These are phyloP conservation scores for Cicer judaicum DNA, from an alignment of 306 rosid species.

Conservation along the genomic window DNA sequence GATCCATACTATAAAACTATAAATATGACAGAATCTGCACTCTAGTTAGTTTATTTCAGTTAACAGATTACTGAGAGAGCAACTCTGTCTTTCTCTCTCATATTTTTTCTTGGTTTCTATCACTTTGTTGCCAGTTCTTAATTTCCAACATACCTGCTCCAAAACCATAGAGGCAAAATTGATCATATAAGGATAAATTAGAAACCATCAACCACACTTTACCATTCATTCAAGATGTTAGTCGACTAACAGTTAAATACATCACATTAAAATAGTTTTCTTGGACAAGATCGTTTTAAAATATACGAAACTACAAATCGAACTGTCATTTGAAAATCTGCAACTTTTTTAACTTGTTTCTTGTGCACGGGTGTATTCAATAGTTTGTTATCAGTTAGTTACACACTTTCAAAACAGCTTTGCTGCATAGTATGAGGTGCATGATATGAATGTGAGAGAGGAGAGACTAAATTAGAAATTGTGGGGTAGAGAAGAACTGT, in stretches of 20 bases:
- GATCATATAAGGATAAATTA: slow-evolving; percentile 26
- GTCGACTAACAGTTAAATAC: slow-evolving; percentile 19
- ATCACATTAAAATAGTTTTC: slow-evolving; percentile 18
- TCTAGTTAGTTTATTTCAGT: not conserved
- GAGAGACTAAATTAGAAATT: slow-evolving; percentile 3
- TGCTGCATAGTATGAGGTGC: not conserved
- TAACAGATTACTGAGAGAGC: not conserved
- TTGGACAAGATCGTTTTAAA: slow-evolving; percentile 8
- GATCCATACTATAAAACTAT: not conserved
- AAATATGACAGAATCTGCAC: slow-evolving; percentile 1
- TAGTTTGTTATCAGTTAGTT: slow-evolving; percentile 1
- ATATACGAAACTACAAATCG: slow-evolving; percentile 23
- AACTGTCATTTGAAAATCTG: not conserved
- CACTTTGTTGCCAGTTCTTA: not conserved
- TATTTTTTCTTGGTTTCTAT: slow-evolving; percentile 5
- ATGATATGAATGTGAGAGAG: slow-evolving; percentile 3
- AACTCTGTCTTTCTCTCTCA: slow-evolving; percentile 1
- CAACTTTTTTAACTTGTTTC: slow-evolving; percentile 30
- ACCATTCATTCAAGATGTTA: slow-evolving; percentile 40
- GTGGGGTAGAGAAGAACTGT: slow-evolving; percentile 9
- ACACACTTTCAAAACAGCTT: not conserved
- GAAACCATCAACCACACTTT: slow-evolving; percentile 25
- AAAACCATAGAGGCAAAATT: slow-evolving; percentile 31
- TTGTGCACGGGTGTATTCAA: slow-evolving; percentile 5
- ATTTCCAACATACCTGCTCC: slow-evolving; percentile 15